phyloP scores from a whole-genome alignment of 2,329 filamentous ascomycete genomes.

The Epichloe uncinata region DNA sequence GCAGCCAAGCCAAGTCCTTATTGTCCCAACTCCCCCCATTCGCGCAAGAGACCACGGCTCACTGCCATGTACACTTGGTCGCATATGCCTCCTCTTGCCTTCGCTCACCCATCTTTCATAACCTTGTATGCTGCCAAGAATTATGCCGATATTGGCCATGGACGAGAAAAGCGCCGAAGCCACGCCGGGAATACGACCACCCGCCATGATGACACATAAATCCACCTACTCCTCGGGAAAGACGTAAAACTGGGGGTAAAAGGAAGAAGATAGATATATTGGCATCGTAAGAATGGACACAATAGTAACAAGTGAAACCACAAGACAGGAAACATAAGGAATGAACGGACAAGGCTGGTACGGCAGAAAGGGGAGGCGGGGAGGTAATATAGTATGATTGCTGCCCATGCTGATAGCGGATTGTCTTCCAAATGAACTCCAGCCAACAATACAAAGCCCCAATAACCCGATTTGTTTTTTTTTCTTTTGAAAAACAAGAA shows the following conservation, averaged over 20 bases:
- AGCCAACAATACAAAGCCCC: conserved; percentile 24
- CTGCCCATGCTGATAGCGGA: conserved; percentile 6
- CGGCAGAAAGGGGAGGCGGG: not conserved
- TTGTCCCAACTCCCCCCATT: not conserved
- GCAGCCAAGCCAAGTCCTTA: not conserved
- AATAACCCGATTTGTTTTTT: conserved; percentile 13
- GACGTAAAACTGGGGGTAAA: not conserved
- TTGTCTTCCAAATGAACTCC: conserved; percentile 27
- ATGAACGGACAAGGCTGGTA: conserved; percentile 11
- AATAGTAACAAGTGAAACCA: not conserved
- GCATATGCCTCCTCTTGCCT: not conserved
- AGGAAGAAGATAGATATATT: not conserved
- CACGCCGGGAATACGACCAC: too few species aligned
- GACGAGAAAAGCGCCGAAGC: not conserved
- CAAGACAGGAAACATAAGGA: conserved; percentile 4
- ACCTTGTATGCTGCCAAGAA: not conserved
- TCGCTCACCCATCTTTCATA: not conserved
- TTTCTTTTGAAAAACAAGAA: conserved; percentile 5
- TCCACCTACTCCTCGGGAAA: not conserved
- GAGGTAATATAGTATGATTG: not conserved
- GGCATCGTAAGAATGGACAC: conserved; percentile 7
- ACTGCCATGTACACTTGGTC: not conserved
- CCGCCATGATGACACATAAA: too few species aligned
- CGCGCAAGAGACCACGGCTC: not conserved
- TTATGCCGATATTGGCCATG: not conserved